Base-by-base conservation (phyloP, 225 moss, liverwort and hornwort genomes). In the Ulota crispa region DNA sequence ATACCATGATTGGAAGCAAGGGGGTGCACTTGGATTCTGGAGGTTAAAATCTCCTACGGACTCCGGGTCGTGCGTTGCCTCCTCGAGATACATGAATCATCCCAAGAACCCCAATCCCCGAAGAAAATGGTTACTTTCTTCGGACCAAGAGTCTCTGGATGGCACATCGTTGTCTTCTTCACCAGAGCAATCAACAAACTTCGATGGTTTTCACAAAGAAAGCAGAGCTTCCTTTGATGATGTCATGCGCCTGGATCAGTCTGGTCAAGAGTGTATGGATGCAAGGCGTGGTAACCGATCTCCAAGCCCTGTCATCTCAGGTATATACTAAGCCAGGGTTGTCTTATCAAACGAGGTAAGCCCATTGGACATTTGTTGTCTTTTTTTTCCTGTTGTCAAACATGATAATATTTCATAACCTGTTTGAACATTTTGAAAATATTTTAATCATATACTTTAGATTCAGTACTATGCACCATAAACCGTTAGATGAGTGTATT, bases 1-100 rank as follows among this genome's bases (percentile, higher is more conserved):
- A 28, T 92, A 85, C 78, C 89, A 92, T 41, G 86, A 90, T 76
- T 92, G 92, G 92, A 90, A 88, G 86, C 86, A 89, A 78, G 89
- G 92, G 39, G 92, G 92, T 18, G 92, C 82, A 53, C 81, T 89
- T 64, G 92, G 89, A 20, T 89, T 92, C 76, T 92, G 92, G 92
- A 92, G 88, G 78, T 78, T 89, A n/a, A 89, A 89, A 74, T 89
- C 89, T 82, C 88, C 92, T 34, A 77, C 70, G 31, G 76, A 64
- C 64, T 78, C 83, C 20, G 86, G 78, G 53, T 78, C 84, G 14
- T 79, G 81, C 62, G 61, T 85, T 63, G 23, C 81, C 60, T 78
- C 91, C 54, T 78, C 86, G 15, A 87, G 85, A 75, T 63, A 76
- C 72, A 68, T 76, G 62, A 88, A 60, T 39, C 78, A 82, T 43